Base-by-base conservation (phyloP, 2,329 filamentous ascomycete species). In the Fusarium coffeatum region DNA sequence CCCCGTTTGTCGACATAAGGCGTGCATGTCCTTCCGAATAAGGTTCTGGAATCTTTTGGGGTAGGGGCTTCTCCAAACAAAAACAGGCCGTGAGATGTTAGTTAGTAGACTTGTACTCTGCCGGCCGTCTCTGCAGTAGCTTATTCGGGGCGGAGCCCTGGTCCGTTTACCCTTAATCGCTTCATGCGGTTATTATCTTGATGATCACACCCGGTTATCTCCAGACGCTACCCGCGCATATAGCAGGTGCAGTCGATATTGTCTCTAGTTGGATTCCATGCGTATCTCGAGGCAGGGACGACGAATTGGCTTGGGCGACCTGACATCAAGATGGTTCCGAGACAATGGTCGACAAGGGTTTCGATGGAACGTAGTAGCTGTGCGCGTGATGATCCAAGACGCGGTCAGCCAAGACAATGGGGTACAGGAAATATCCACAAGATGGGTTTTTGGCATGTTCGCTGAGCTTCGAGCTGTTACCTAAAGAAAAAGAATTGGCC, bases 131-230 rank as follows among this genome's bases (percentile, higher is more conserved):
- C 46, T 67, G 30, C 56, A 56, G 41, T 58, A 51, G 60, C 60
- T 68, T 60, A 49, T 49, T 65, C 53, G 59, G 59, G 41, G 47
- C 50, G 64, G 59, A 49, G 41, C 50, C 40, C 43, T 49, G 42
- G 27, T 23, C 64, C 50, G 55, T 34, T 64, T 47, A 64, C n/a
- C 34, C 42, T 63, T 30, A 48, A 34, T 63, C 42, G 42, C 48
- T 15, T 56, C 34, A 64, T 64, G 20, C 18, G 55, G 34, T 40
- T 47, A 49, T 56, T 25, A 12, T 53, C 15, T 54, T 34, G 27
- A 68, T 66, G 45, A 32, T 16, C 59, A 64, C 64, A 40, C 40
- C 51, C 49, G 53, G 57, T 61, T 71, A 71, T 71, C 51, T 65
- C 64, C 67, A 68, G 55, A 61, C 55, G 41, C 23, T 28, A 25